Evolutionary conservation across 208 protist species (phyloP).

Genomic region (Acanthamoeba royreba): DNA sequence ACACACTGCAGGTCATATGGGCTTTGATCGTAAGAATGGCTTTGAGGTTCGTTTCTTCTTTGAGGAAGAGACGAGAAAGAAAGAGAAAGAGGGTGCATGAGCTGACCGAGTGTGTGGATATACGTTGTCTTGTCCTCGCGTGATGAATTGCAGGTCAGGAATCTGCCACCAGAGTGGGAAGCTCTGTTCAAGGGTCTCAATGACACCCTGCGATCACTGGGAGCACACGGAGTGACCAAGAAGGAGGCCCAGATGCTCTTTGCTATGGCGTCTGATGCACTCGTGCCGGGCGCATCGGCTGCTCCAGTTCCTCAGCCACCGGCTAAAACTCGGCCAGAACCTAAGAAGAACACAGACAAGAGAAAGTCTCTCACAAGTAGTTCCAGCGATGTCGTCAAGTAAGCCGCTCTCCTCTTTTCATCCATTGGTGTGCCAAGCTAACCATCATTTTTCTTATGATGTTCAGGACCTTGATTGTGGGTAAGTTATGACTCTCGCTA

Average conservation of each 20-base stretch:
- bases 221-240: not conserved
- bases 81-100: not conserved
- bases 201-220: not conserved
- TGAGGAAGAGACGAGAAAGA: too few species aligned
- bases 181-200: not conserved
- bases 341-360: too few species aligned
- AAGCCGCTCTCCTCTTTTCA: too few species aligned
- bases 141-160: not conserved
- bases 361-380: too few species aligned
- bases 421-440: too few species aligned
- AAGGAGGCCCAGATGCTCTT: constrained; percentile 15
- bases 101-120: too few species aligned
- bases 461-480: too few species aligned
- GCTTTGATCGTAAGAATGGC: not conserved
- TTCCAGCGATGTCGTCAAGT: too few species aligned
- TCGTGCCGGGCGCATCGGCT: not conserved
- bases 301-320: not conserved
- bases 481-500: too few species aligned
- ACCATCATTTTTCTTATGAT: too few species aligned
- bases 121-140: not conserved
- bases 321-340: too few species aligned
- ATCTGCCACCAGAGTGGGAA: not conserved
- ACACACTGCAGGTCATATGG: not conserved
- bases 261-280: not conserved
- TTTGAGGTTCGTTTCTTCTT: too few species aligned